Percentiles rank a stretch among this genome's conserved stretches.
These are phyloP conservation scores for Aspergillus steynii DNA, from an alignment of 495 filamentous ascomycete genomes.

Conservation along the genomic window DNA sequence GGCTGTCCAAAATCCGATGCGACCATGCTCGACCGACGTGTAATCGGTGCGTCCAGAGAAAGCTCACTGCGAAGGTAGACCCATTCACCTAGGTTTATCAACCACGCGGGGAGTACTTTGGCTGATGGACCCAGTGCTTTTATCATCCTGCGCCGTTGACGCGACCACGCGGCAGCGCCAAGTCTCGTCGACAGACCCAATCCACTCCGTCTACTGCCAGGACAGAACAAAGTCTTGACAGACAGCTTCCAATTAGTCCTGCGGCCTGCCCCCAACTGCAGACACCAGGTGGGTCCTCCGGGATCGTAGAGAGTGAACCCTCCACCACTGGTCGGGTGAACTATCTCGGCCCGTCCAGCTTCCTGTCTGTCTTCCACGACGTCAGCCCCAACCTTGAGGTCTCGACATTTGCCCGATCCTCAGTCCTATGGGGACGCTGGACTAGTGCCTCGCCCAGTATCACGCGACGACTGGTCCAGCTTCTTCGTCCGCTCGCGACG, in stretches of 20 bases:
- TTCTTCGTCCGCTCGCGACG: slow-evolving; percentile 9
- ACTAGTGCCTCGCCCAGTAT: slow-evolving; percentile 7
- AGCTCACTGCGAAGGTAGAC: not conserved
- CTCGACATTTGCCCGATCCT: not conserved
- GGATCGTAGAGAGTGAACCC: not conserved
- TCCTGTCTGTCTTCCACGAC: slow-evolving; percentile 15
- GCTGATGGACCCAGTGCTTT: slow-evolving; percentile 12
- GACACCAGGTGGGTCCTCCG: not conserved
- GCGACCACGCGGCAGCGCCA: slow-evolving; percentile 1
- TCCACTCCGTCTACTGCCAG: not conserved
- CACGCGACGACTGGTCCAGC: slow-evolving; percentile 28
- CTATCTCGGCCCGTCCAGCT: slow-evolving; percentile 17
- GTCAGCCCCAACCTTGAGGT: slow-evolving; percentile 1
- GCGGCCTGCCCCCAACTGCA: not conserved
- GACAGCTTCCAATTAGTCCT: not conserved
- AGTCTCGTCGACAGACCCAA: not conserved
- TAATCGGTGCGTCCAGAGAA: slow-evolving; percentile 13
- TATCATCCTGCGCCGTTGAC: slow-evolving; percentile 32
- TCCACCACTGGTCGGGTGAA: not conserved
- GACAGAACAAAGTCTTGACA: not conserved
- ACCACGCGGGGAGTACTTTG: not conserved
- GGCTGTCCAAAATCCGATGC: slow-evolving; percentile 41
- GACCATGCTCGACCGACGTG: slow-evolving; percentile 34
- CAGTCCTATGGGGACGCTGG: slow-evolving; percentile 12
- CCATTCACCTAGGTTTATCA: no score